These are phyloP conservation scores for Taphrina pruni DNA, from an alignment of 1,139 yeast genomes.

Conservation along the genomic window DNA sequence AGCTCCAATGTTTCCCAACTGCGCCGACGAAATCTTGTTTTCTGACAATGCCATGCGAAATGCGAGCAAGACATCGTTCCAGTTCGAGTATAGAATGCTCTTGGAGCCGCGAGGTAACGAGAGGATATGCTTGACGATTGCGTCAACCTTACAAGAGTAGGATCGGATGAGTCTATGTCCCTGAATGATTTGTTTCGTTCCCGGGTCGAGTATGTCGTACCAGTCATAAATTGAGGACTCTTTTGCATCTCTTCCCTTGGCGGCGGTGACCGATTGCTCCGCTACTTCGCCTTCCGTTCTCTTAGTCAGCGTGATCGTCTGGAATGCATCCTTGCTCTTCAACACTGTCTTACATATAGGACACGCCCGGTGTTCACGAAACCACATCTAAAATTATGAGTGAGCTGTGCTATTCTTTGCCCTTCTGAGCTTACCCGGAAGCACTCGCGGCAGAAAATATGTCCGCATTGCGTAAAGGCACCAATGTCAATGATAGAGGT, in stretches of 20 bases:
- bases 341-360: constrained; percentile 74
- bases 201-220: background rate
- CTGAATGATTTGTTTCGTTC: background rate
- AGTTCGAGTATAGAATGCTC: constrained; percentile 32
- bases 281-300: background rate
- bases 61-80: constrained; percentile 64
- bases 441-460: constrained; percentile 72
- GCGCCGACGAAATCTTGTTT: constrained; percentile 51
- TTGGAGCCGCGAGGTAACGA: constrained; percentile 47
- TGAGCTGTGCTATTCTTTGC: background rate
- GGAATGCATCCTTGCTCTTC: constrained; percentile 45
- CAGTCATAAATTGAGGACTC: background rate
- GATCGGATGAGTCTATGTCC: constrained; percentile 55
- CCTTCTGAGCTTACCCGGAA: constrained; percentile 54
- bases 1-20: constrained; percentile 56
- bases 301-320: constrained; percentile 18
- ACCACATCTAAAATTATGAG: constrained; percentile 58
- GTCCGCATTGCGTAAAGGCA: constrained; percentile 41
- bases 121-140: constrained; percentile 68
- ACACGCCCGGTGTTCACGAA: constrained; percentile 62
- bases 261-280: background rate
- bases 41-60: constrained; percentile 69
- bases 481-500: constrained; percentile 72
- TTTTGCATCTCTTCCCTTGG: background rate
- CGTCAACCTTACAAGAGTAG: constrained; percentile 85